Evolutionary conservation across 495 filamentous ascomycete species (phyloP).

Genomic region (Trichodelitschia bisporula): DNA sequence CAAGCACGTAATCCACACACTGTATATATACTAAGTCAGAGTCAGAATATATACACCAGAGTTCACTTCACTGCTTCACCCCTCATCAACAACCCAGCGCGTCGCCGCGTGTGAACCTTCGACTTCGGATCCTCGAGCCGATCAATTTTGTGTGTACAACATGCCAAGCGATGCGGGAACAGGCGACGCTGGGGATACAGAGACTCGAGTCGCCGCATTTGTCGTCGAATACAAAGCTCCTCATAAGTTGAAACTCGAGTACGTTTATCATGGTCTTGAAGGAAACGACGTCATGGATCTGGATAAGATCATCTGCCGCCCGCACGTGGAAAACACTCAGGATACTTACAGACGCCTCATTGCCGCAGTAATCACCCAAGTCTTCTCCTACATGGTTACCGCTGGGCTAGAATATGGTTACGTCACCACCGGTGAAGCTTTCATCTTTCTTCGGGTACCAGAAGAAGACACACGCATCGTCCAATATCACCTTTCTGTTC

Average conservation of each 20-base stretch:
- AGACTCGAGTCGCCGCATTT: conserved; percentile 10
- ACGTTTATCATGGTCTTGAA: conserved; percentile 10
- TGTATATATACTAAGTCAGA: too few relatives aligned
- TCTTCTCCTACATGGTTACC: conserved; percentile 25
- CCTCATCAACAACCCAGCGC: too few relatives aligned
- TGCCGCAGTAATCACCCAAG: conserved; percentile 20
- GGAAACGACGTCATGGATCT: conserved; percentile 11
- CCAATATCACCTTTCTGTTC: conserved; percentile 19
- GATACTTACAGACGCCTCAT: conserved; percentile 11
- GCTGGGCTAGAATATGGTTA: conserved; percentile 20
- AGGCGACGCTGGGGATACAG: conserved; percentile 8
- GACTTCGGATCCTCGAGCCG: conserved; percentile 13
- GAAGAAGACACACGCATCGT: conserved; percentile 13
- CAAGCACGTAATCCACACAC: too few relatives aligned
- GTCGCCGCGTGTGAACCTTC: too few relatives aligned
- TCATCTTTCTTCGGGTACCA: conserved; percentile 23
- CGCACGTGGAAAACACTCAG: conserved; percentile 8
- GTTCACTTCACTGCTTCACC: too few relatives aligned
- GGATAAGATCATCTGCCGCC: conserved; percentile 14
- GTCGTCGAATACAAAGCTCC: conserved; percentile 22
- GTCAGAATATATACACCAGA: too few relatives aligned
- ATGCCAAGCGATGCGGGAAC: too few relatives aligned
- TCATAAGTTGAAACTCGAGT: conserved; percentile 16
- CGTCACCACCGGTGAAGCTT: conserved; percentile 21
- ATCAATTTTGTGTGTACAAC: conserved; percentile 22